Base-by-base conservation (phyloP, 1,139 yeast species). In the Hyphopichia buzzinii region DNA sequence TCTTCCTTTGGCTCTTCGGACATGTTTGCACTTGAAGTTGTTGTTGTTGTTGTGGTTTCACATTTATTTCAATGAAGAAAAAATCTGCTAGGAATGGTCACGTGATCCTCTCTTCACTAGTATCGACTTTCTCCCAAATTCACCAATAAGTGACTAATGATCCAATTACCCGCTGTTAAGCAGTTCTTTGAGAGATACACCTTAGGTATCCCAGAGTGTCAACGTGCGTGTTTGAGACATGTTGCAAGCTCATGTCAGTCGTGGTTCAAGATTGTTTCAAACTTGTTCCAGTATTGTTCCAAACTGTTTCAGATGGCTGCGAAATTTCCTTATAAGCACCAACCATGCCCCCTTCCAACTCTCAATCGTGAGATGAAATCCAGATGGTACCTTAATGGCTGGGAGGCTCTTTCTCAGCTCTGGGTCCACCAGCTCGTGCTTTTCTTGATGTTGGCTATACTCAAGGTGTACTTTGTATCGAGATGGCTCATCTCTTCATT, bases 1-100 rank as follows among this genome's bases (percentile, higher is more conserved):
- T 83, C 92, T 45, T 69, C 74, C 49, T 70, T 66, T 44, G 84
- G 79, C 40, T 51, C 57, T 48, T 63, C 69, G 17, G 68, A 62
- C 68, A 63, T 62, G 24, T 21, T 21, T 21, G 24, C n/a, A n/a
- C 23, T 19, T 19, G 23, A 19, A 7, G 23, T 19, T 19, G 10
- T 19, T 19, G 23, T n/a, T n/a, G n/a, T n/a, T n/a, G n/a, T n/a
- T n/a, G n/a, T n/a, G n/a, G n/a, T n/a, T n/a, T n/a, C n/a, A n/a
- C n/a, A n/a, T n/a, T n/a, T n/a, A n/a, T n/a, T n/a, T n/a, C n/a
- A n/a, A n/a, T n/a, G n/a, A n/a, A n/a, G n/a, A n/a, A n/a, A n/a
- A n/a, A n/a, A n/a, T n/a, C n/a, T n/a, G n/a, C n/a, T n/a, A n/a
- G n/a, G n/a, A n/a, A n/a, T n/a, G n/a, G n/a, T n/a, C n/a, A n/a